Conservation (phyloP, 305 asterid species). For the Fraxinus xanthoxyloides region DNA sequence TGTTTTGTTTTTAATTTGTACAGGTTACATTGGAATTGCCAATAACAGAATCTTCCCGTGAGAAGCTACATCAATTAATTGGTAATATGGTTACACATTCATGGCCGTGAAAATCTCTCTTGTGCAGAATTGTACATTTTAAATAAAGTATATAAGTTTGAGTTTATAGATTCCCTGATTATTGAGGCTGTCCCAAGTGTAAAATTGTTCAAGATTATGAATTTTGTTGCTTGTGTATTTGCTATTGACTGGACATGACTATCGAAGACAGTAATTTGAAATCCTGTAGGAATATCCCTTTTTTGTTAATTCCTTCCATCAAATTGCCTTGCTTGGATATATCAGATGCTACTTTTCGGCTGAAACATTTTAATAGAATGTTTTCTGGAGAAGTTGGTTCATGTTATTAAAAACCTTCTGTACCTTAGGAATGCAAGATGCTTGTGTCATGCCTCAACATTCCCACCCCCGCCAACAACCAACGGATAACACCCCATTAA, state of each 20-base stretch:
- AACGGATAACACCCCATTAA: not conserved
- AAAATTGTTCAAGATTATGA: not conserved
- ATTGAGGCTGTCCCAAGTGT: not conserved
- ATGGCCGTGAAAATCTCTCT: slow-evolving; percentile 22
- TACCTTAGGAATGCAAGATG: not conserved
- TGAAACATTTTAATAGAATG: not conserved
- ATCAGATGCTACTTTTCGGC: not conserved
- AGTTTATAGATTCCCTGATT: not conserved
- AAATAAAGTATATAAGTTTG: not conserved
- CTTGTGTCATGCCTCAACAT: too few species aligned
- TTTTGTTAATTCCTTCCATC: not conserved
- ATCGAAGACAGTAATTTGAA: not conserved
- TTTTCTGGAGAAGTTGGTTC: not conserved
- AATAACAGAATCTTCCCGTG: slow-evolving; percentile 46
- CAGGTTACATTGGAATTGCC: slow-evolving; percentile 76
- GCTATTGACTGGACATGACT: not conserved
- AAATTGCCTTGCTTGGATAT: not conserved
- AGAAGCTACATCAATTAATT: slow-evolving; percentile 50
- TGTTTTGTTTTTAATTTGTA: slow-evolving; percentile 13
- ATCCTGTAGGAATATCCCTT: not conserved
- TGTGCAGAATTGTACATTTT: not conserved
- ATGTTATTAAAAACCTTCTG: not conserved
- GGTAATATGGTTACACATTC: slow-evolving; percentile 44
- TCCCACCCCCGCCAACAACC: too few species aligned
- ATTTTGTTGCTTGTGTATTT: not conserved